A percentile compares a stretch with the other conserved stretches of the same genome.
phyloP scores from a whole-genome alignment of 176 grass and related monocot species.

The Lolium multiflorum region DNA sequence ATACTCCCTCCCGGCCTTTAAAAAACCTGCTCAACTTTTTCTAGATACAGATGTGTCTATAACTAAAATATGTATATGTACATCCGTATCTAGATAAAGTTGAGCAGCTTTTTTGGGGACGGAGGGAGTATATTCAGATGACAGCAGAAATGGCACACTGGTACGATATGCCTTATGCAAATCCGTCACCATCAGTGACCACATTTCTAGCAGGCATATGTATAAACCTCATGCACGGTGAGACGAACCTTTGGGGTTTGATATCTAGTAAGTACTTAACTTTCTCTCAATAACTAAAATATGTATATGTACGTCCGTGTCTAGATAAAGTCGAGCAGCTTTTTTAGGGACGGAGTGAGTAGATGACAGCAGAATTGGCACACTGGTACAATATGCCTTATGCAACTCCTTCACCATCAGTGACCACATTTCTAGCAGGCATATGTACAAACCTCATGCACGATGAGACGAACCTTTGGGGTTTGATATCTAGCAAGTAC shows the following conservation, averaged over 20 bases:
- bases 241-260: neutral
- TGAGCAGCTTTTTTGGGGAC: no score
- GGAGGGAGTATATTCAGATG: neutral
- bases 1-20: no score
- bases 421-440: neutral
- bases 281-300: neutral
- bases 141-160: neutral
- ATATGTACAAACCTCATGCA: neutral
- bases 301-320: no score
- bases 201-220: neutral
- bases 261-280: neutral
- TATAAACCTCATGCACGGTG: neutral
- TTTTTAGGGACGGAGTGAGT: neutral
- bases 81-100: no score
- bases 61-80: no score
- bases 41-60: no score
- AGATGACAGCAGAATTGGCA: neutral
- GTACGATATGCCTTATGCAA: neutral
- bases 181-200: neutral
- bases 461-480: neutral
- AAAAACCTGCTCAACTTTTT: no score
- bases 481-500: neutral
- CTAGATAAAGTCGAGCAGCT: no score
- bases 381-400: neutral
- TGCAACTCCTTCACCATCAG: neutral